phyloP scores from a whole-genome alignment of 2,329 filamentous ascomycete species.

The Ascochyta rabiei region DNA sequence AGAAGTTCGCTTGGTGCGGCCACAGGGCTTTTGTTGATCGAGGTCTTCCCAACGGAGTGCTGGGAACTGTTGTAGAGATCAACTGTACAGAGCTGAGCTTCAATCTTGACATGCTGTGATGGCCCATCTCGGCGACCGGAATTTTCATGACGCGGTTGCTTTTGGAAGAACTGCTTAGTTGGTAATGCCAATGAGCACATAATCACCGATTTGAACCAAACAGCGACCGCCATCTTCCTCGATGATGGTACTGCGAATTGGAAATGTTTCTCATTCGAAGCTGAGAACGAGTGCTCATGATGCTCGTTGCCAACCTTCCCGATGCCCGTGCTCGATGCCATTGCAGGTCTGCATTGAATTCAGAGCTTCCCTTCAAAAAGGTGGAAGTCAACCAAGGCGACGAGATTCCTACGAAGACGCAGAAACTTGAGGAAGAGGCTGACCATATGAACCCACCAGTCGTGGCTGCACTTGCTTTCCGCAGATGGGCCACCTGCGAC shows the following conservation, averaged over 20 bases:
- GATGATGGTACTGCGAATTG: not conserved
- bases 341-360: not conserved
- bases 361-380: not conserved
- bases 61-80: not conserved
- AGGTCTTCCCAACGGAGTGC: not conserved
- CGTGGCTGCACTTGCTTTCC: not conserved
- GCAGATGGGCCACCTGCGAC: not conserved
- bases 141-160: not conserved
- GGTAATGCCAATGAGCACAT: not conserved
- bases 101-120: not conserved
- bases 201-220: not conserved
- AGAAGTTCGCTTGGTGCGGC: no score
- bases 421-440: not conserved
- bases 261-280: not conserved
- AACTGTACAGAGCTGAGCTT: not conserved
- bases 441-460: not conserved
- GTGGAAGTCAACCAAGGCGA: not conserved
- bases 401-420: no score
- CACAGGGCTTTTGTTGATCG: not conserved
- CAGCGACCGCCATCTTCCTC: not conserved
- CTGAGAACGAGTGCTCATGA: not conserved
- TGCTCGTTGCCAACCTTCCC: not conserved
- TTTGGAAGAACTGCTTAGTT: not conserved
- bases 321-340: not conserved
- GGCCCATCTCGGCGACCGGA: not conserved